Evolutionary conservation across 257 asterid species (phyloP).

Genomic region (Nicotiana benthamiana): DNA sequence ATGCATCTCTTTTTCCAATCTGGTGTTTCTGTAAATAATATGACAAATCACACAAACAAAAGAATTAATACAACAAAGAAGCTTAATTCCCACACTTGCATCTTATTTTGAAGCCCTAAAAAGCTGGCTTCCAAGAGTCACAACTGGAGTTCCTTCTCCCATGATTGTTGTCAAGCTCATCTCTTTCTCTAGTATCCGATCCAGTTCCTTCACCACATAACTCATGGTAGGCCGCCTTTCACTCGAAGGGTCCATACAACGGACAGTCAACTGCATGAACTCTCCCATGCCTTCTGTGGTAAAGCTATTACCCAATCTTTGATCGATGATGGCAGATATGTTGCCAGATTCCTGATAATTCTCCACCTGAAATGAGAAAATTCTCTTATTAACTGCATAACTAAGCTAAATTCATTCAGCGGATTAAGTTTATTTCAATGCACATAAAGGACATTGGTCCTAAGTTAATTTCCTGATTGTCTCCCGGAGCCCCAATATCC

Average conservation of each 20-base stretch:
- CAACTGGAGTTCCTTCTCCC: slow-evolving; percentile 94
- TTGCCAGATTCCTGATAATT: slow-evolving; percentile 54
- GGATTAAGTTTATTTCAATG: not conserved
- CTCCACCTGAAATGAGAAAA: slow-evolving; percentile 42
- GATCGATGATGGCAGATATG: slow-evolving; percentile 51
- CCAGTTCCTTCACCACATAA: slow-evolving; percentile 64
- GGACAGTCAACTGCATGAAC: slow-evolving; percentile 47
- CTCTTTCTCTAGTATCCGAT: slow-evolving; percentile 78
- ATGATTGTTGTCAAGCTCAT: slow-evolving; percentile 83
- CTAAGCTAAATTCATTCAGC: not conserved
- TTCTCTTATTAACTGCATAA: not conserved
- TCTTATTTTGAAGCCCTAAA: slow-evolving; percentile 57
- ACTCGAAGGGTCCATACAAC: slow-evolving; percentile 57
- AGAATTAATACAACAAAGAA: slow-evolving; percentile 5
- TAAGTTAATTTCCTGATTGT: not conserved
- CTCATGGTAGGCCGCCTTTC: slow-evolving; percentile 76
- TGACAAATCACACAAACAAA: slow-evolving; percentile 19
- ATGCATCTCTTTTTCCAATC: slow-evolving; percentile 13
- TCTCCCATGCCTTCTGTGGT: slow-evolving; percentile 87
- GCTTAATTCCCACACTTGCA: not conserved
- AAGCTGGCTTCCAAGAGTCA: slow-evolving; percentile 84
- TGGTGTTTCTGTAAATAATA: slow-evolving; percentile 5
- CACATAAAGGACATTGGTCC: not conserved
- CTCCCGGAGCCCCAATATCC: not conserved
- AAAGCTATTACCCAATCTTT: slow-evolving; percentile 66